Evolutionary conservation across 768 basidiomycete species (phyloP).

Genomic region (Cystofilobasidium ferigula): DNA sequence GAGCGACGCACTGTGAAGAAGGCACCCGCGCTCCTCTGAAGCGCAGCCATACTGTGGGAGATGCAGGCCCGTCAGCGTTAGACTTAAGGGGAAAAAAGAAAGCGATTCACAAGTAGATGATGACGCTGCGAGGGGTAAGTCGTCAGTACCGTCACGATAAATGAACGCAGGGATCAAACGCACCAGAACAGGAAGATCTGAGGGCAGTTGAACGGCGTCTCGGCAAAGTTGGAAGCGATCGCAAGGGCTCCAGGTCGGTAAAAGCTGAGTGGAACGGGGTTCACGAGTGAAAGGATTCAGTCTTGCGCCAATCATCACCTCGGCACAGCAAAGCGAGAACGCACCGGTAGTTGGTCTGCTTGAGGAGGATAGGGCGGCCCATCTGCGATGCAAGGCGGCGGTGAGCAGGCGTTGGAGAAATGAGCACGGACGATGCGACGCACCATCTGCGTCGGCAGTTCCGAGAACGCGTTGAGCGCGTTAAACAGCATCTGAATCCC

Average conservation of each 20-base stretch:
- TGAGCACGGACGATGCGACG: neutral
- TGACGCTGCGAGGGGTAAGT: conserved; percentile 25
- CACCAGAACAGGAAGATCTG: conserved; percentile 27
- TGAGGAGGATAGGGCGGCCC: conserved; percentile 55
- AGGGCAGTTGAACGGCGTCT: conserved; percentile 39
- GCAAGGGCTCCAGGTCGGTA: conserved; percentile 39
- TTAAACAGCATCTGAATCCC: conserved; percentile 50
- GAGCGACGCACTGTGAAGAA: too few relatives aligned
- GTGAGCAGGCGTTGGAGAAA: neutral
- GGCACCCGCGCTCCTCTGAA: conserved; percentile 28
- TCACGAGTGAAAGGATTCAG: neutral
- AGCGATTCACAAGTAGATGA: conserved; percentile 27
- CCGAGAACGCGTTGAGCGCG: conserved; percentile 38
- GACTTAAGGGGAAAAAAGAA: conserved; percentile 28
- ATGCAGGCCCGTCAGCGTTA: too few relatives aligned
- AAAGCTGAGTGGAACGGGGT: too few relatives aligned
- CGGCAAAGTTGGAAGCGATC: conserved; percentile 41
- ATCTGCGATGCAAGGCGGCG: too few relatives aligned
- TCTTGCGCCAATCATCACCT: too few relatives aligned
- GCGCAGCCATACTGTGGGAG: conserved; percentile 18
- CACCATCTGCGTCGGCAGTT: conserved; percentile 31
- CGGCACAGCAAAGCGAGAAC: too few relatives aligned
- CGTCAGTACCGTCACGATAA: neutral
- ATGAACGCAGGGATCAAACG: too few relatives aligned
- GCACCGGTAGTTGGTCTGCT: conserved; percentile 42